Percentiles rank a stretch among this genome's conserved stretches.
Evolutionary conservation across 2,329 filamentous ascomycete species (phyloP).

Genomic region (Septoria petroselini): DNA sequence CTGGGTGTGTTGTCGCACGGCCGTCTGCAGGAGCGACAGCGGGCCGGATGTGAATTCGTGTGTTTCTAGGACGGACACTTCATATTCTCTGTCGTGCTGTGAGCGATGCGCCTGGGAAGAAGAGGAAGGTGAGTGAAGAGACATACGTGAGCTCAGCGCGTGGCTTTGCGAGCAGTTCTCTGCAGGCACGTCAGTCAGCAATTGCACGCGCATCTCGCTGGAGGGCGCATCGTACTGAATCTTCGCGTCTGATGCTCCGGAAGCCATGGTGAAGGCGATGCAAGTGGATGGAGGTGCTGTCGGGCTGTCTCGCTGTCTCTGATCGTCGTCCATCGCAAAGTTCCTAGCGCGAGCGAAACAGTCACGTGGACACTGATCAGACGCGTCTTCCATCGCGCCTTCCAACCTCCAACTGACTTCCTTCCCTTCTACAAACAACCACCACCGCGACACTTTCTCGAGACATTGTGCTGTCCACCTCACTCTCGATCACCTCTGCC

Average conservation of each 20-base stretch:
- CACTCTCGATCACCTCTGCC: no score
- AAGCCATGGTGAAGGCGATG: not conserved
- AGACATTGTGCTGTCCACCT: no score
- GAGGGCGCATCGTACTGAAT: slow-evolving; percentile 11
- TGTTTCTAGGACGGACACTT: slow-evolving; percentile 76
- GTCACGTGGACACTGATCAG: no score
- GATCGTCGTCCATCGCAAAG: not conserved
- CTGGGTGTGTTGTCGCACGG: slow-evolving; percentile 89
- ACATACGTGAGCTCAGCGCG: slow-evolving; percentile 87
- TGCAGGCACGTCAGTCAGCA: slow-evolving; percentile 29
- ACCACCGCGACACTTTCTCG: no score
- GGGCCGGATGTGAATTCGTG: slow-evolving; percentile 77
- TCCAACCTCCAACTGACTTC: no score
- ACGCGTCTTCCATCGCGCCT: no score
- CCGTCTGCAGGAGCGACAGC: slow-evolving; percentile 92
- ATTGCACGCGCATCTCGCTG: not conserved
- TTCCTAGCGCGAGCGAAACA: no score
- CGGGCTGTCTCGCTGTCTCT: no score
- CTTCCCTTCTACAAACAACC: no score
- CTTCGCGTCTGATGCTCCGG: slow-evolving; percentile 20
- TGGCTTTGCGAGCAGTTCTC: slow-evolving; percentile 81
- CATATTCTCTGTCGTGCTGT: slow-evolving; percentile 68
- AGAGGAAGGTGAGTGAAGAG: slow-evolving; percentile 15
- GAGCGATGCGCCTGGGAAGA: slow-evolving; percentile 1
- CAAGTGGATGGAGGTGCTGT: not conserved